Evolutionary conservation across 306 rosid species (phyloP), one percentile per base, ranked within the genome.

Genomic region (Gastrolobium villosum): DNA sequence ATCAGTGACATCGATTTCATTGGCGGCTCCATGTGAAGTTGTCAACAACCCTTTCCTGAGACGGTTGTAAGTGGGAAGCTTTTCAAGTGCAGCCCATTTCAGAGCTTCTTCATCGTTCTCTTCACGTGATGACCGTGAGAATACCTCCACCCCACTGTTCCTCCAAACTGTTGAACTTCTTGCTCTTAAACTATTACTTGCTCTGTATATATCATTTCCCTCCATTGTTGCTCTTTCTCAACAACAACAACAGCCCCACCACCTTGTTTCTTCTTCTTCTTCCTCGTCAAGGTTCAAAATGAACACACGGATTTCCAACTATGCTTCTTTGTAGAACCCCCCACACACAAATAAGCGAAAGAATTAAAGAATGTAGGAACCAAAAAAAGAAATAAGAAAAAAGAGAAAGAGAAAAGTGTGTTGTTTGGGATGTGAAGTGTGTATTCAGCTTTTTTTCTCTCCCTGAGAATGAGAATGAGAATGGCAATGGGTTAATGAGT

Each of bases 41-140:
- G 90, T 79, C 48, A 94, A 63, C 72, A 94, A 65, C 0, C 97
- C 97, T 84, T 82, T 94, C 63, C 82, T 90, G 32, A 94, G 48
- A 53, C 97, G 97, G 63, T 50, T 80, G 75, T 87, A 90, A n/a
- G 97, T 91, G 2, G 97, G 98, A 11, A 94, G 96, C 67, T 81
- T 90, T 71, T 94, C 90, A 6, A 94, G 81, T 0, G 92, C 92
- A 55, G 92, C 91, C 97, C 97, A 90, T 63, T 86, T 87, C 5
- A 94, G 90, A 82, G 96, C 96, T 66, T 80, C 91, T 86, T 90
- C 97, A 54, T 91, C 97, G 1, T 91, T 85, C 45, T 88, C 94
- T n/a, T 82, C 79, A 1, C 68, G 77, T 1, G 79, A 63, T n/a
- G 97, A 90, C 13, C 78, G 83, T 0, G 94, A 84, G 72, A 91